phyloP scores from a whole-genome alignment of 345 rosid genomes.

The Corchorus capsularis region DNA sequence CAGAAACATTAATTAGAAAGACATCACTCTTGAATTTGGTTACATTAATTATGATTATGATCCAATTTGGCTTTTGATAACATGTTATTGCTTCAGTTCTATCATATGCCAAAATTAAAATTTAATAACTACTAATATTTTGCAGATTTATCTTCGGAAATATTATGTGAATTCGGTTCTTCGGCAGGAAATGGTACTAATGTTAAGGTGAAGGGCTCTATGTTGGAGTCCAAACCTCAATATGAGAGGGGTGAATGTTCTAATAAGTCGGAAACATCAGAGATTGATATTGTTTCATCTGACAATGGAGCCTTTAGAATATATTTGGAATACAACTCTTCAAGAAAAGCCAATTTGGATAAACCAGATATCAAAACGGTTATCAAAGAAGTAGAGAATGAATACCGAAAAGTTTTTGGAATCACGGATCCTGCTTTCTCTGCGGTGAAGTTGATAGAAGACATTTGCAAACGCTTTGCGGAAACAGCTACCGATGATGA shows the following conservation, averaged over 20 bases:
- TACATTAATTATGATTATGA: neutral
- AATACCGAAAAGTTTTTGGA: slow-evolving; percentile 16
- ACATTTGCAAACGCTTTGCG: slow-evolving; percentile 19
- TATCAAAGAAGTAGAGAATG: slow-evolving; percentile 20
- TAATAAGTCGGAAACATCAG: neutral
- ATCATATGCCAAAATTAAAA: neutral
- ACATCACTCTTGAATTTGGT: neutral
- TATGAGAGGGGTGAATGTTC: neutral
- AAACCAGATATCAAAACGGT: neutral
- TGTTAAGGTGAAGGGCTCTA: neutral
- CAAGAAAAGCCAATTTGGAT: neutral
- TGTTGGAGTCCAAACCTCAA: neutral
- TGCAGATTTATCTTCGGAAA: neutral
- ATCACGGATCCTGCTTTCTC: slow-evolving; percentile 30
- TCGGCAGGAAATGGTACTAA: neutral
- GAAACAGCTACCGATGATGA: neutral
- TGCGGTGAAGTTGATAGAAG: slow-evolving; percentile 18
- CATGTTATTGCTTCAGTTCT: neutral
- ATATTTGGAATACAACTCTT: slow-evolving; percentile 14
- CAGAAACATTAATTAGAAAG: neutral
- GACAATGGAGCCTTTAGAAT: slow-evolving; percentile 27
- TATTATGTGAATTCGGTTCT: neutral
- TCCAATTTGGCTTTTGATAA: neutral
- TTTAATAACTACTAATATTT: neutral
- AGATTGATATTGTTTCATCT: slow-evolving; percentile 30